Evolutionary conservation across 164 flowering plant genomes (phyloP), one percentile per base, ranked within the genome.

Genomic region (Houttuynia cordata): DNA sequence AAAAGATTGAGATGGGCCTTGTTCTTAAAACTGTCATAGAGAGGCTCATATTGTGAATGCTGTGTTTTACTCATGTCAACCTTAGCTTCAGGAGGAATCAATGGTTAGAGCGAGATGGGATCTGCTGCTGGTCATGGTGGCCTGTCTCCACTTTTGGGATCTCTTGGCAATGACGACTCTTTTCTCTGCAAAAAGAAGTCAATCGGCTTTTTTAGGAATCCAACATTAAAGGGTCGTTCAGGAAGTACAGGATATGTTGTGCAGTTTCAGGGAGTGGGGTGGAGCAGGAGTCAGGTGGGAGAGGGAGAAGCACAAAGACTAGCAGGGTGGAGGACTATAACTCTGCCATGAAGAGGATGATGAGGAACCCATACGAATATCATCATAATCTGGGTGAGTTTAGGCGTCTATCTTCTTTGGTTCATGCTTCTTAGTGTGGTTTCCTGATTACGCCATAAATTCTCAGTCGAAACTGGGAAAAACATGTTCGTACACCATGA

Each of bases 341-440:
- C 63, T 70, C 41, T 0, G 90, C 84, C 24, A 92, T 92, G 96
- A 92, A 82, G 86, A 80, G 66, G 56, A 75, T 87, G 93, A 92
- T 92, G 98, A 84, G 87, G 74, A 92, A 81, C 76, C 98, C 96
- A 24, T 89, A 84, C 62, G 96, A 89, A 70, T 89, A 92, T 66
- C 96, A 92, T 63, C 98, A 92, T 54, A 90, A 89, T 69, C 82
- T 92, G 24, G 96, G 98, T 88, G 42, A 39, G 72, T 68, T 60
- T 18, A 30, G 37, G 37, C 2, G 10, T 53, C 17, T 37, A 8
- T 37, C 14, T 22, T 42, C 30, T 59, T 20, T 8, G 10, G 49
- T 59, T 59, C n/a, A 23, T 30, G 37, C 37, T 30, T n/a, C n/a
- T n/a, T n/a, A n/a, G n/a, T n/a, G n/a, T n/a, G n/a, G n/a, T n/a